Base-by-base conservation (phyloP, 768 basidiomycete genomes). In the Mycena vulgaris region DNA sequence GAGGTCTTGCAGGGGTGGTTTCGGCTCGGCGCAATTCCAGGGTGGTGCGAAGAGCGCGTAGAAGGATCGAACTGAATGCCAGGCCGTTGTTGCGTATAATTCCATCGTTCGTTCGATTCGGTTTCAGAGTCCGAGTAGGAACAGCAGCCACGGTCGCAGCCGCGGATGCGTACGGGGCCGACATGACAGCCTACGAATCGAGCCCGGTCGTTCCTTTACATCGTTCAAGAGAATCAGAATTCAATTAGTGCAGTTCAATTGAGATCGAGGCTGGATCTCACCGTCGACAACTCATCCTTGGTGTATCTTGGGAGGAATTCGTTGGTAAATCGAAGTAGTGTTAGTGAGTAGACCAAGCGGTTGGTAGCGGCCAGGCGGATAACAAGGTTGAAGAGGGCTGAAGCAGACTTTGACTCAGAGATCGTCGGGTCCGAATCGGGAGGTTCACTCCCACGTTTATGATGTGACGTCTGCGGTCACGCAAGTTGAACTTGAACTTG, bases 71-170 rank as follows among this genome's bases (percentile, higher is more conserved):
- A 47, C 58, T 23, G 39, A 28, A 31, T 11, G 13, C 56, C 56
- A 11, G 56, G 56, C 28, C 21, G 28, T 7, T 42, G 19, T 19
- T 40, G 0, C 7, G 35, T 28, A 31, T 69, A 69, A 42, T 56
- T 39, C 60, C 49, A 56, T 48, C 61, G 51, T 45, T 69, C 68
- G 42, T 69, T 63, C 5, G 40, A n/a, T 23, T 57, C 68, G 28
- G 35, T 58, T 48, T 40, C 45, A 11, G 61, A 40, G 33, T 64
- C 53, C 23, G 40, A 39, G 40, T 63, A 69, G 17, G 68, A 62
- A 58, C 53, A 63, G 61, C 68, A 69, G 37, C 48, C 60, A 10
- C 66, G 57, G 2, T 40, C 39, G 58, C 66, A 68, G 39, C 68
- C 68, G 30, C 68, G 60, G n/a, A 69, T 51, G 14, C 51, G 25